Conservation (phyloP, 2,329 filamentous ascomycete genomes). For the Cryphonectria naterciae region DNA sequence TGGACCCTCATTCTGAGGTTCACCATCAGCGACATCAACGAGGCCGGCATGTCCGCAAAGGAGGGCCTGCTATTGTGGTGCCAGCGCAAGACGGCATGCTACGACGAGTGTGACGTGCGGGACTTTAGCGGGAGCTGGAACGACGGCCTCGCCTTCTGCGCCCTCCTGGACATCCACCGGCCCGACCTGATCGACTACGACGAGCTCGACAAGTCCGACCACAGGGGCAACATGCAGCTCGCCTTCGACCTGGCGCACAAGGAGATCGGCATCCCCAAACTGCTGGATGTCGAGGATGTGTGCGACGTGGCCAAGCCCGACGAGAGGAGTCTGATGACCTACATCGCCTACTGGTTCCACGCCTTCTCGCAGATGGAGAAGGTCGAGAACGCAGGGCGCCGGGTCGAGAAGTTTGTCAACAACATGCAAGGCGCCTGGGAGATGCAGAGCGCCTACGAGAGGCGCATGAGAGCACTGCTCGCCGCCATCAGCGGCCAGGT, state of each 20-base stretch:
- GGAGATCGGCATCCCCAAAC: conserved; percentile 94
- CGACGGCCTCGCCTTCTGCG: conserved; percentile 94
- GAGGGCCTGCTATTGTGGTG: conserved; percentile 96
- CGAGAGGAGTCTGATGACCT: conserved; percentile 97
- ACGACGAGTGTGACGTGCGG: conserved; percentile 92
- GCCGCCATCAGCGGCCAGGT: conserved; percentile 74
- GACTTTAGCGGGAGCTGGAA: conserved; percentile 98
- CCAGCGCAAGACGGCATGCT: conserved; percentile 97
- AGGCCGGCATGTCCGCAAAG: conserved; percentile 96
- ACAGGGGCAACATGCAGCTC: conserved; percentile 95
- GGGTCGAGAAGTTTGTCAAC: conserved; percentile 97
- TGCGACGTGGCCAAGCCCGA: conserved; percentile 96
- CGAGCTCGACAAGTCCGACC: conserved; percentile 88
- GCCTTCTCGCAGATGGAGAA: conserved; percentile 99
- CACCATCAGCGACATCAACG: conserved; percentile 98
- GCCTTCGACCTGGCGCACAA: conserved; percentile 95
- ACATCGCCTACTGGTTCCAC: conserved; percentile 99
- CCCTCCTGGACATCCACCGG: conserved; percentile 92
- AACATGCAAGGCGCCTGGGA: conserved; percentile 99
- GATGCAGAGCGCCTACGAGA: conserved; percentile 97
- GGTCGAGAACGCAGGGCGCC: conserved; percentile 93
- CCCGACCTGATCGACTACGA: conserved; percentile 98
- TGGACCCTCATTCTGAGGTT: conserved; percentile 98
- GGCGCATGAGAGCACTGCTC: conserved; percentile 83
- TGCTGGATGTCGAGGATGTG: conserved; percentile 97